These are phyloP conservation scores for Ceratocystis diversiconidia DNA, from an alignment of 2,329 filamentous ascomycete genomes.

Conservation along the genomic window DNA sequence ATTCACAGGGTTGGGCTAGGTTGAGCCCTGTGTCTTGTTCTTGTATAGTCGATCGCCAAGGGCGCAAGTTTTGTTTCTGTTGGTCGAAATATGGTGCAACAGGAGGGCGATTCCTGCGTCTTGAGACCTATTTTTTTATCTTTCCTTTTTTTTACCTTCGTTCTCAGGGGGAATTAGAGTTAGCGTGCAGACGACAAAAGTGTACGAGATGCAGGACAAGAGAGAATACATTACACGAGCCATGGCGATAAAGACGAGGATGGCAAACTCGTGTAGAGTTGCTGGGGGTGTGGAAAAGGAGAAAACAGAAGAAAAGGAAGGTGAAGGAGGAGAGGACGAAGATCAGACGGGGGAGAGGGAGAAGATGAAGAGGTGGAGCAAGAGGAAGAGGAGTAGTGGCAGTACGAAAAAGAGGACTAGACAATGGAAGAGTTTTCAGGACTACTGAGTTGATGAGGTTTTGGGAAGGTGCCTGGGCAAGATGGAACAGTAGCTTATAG, in stretches of 20 bases:
- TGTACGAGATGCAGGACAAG: not conserved
- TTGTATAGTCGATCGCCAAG: not conserved
- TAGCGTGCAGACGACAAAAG: conserved; percentile 3
- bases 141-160: too few species aligned
- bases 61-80: conserved; percentile 1
- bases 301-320: not conserved
- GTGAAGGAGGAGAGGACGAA: not conserved
- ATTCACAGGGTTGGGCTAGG: not conserved
- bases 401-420: too few species aligned
- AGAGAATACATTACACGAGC: not conserved
- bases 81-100: not conserved
- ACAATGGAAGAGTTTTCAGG: too few species aligned
- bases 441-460: too few species aligned
- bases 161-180: not conserved
- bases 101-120: not conserved
- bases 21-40: not conserved
- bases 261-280: not conserved
- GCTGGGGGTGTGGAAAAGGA: not conserved
- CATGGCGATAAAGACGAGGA: not conserved
- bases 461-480: too few species aligned
- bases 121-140: not conserved
- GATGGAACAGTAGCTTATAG: not conserved
- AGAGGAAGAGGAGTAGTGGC: too few species aligned
- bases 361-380: too few species aligned
- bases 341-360: not conserved